Evolutionary conservation across 164 flowering plant species (phyloP).

Genomic region (Aristolochia contorta): DNA sequence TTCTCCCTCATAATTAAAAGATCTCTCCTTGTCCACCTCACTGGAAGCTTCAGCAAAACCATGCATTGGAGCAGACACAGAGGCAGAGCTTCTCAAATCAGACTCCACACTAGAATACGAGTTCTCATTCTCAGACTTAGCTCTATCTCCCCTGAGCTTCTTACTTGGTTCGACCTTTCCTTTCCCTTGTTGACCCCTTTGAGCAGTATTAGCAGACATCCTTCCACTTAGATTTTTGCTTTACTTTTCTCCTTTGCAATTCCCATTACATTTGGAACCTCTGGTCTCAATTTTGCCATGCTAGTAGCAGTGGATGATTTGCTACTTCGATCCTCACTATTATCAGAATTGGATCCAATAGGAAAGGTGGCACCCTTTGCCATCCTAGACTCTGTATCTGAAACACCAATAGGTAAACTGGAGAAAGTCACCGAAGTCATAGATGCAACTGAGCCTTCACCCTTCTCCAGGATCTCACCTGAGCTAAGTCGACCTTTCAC

Average conservation of each 20-base stretch:
- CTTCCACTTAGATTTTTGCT: slow-evolving; percentile 33
- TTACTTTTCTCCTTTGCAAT: slow-evolving; percentile 30
- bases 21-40: slow-evolving; percentile 29
- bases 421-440: slow-evolving; percentile 4
- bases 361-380: slow-evolving; percentile 28
- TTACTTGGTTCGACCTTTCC: slow-evolving; percentile 34
- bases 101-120: slow-evolving; percentile 74
- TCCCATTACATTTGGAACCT: slow-evolving; percentile 13
- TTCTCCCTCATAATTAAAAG: slow-evolving; percentile 20
- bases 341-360: slow-evolving; percentile 45
- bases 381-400: slow-evolving; percentile 28
- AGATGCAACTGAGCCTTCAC: slow-evolving; percentile 17
- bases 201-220: slow-evolving; percentile 21
- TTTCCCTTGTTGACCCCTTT: slow-evolving; percentile 27
- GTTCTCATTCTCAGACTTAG: slow-evolving; percentile 47
- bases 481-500: slow-evolving; percentile 13
- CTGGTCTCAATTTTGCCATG: slow-evolving; percentile 38
- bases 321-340: slow-evolving; percentile 67
- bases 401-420: slow-evolving; percentile 12
- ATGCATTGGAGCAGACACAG: slow-evolving; percentile 16
- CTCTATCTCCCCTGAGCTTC: slow-evolving; percentile 54
- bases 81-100: slow-evolving; percentile 64
- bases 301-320: slow-evolving; percentile 77
- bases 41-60: slow-evolving; percentile 22
- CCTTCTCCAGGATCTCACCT: slow-evolving; percentile 23